Base-by-base conservation (phyloP, 2,329 filamentous ascomycete genomes). In the Emericellopsis atlantica region DNA sequence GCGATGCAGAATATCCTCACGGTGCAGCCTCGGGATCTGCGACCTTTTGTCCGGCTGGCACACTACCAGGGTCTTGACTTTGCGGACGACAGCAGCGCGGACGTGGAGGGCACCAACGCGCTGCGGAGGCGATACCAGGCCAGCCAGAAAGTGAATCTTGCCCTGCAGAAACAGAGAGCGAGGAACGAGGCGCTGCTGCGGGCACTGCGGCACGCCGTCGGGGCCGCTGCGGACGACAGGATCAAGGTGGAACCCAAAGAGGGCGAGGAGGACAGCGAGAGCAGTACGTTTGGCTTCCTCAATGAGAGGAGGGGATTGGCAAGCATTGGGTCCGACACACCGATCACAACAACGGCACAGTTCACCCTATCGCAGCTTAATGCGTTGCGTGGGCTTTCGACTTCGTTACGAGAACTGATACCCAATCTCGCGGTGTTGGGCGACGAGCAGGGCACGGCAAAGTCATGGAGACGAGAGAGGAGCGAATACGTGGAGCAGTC, bases 291-390 rank as follows among this genome's bases (percentile, higher is more conserved):
- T 47, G 69, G 62, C n/a, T 81, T 82, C 58, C 59, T 82, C 12
- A 40, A 41, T 50, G 60, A 74, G 44, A 69, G 66, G 45, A 69
- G 68, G 37, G 65, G 63, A 38, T 62, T 80, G 15, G 54, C 56
- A 29, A 66, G 67, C 12, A 69, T 72, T 38, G 71, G 70, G 42
- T 62, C 67, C 11, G 59, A 69, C 33, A 65, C 66, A 5, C 74
- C 81, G 10, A 67, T 88, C 23, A 72, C 74, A 10, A 86, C 84
- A 4, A 85, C 84, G 15, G 75, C 83, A 0, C 72, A 77, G 14
- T 95, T 95, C 57, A 79, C 85, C 1, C 70, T 93, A 16, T 84
- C 82, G 2, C 90, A 96, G 56, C 68, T 95, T 16, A 85, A 87
- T 23, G 78, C 86, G 1, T 67, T 98, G 36, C 79, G 84, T 44